Evolutionary conservation across 208 protist genomes (phyloP).

Genomic region (Leishmania martiniquensis): DNA sequence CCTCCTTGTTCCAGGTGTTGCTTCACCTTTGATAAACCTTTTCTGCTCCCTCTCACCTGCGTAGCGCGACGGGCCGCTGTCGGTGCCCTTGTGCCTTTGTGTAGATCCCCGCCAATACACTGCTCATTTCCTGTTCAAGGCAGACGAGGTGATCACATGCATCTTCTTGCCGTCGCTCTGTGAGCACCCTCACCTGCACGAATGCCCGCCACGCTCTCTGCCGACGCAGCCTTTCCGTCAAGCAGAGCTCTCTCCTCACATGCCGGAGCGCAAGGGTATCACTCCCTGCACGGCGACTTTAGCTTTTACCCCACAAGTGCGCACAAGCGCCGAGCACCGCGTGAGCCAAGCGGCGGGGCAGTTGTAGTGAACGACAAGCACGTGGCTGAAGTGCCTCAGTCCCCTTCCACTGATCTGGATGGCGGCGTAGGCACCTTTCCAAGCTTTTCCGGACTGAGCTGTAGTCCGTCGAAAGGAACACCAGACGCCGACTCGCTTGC

Average conservation of each 20-base stretch:
- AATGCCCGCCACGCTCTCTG: constrained; percentile 4
- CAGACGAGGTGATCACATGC: neutral
- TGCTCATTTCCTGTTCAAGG: neutral
- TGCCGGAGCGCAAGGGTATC: constrained; percentile 16
- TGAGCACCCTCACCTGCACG: neutral
- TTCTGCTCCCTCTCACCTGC: neutral
- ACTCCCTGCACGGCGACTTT: constrained; percentile 36
- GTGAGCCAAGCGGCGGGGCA: neutral
- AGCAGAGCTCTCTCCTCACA: neutral
- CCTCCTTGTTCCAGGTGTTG: neutral
- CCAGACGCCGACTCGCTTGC: neutral
- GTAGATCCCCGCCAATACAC: neutral
- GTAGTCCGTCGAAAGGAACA: constrained; percentile 16
- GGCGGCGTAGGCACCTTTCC: constrained; percentile 2
- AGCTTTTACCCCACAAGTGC: constrained; percentile 53
- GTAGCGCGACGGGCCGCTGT: neutral
- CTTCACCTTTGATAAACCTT: neutral
- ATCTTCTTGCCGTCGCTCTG: neutral
- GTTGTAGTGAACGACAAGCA: neutral
- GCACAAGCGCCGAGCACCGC: constrained; percentile 30
- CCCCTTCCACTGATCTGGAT: neutral
- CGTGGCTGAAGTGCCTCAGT: neutral
- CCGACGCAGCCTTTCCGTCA: neutral
- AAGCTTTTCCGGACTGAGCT: constrained; percentile 22
- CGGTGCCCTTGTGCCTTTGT: neutral